A percentile compares a stretch with the other conserved stretches of the same genome.
Evolutionary conservation across 108 stramenopile species (phyloP).

Genomic region (Cyclotella sp.): DNA sequence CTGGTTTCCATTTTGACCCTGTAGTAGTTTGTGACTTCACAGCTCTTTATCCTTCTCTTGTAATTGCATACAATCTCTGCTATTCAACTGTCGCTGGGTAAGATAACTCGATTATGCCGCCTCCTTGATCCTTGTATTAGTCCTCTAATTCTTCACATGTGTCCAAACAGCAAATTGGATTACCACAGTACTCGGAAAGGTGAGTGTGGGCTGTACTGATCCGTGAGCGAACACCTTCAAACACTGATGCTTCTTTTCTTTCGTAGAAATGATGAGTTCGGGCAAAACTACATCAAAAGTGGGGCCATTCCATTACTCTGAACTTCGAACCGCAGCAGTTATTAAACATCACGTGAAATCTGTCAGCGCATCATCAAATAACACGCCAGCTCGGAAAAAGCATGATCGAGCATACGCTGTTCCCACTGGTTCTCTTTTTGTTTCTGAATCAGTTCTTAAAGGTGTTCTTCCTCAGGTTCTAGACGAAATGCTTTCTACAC

Average conservation of each 20-base stretch:
- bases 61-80: conserved; percentile 98
- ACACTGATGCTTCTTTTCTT: background rate
- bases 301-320: conserved; percentile 75
- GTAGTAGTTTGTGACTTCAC: conserved; percentile 98
- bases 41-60: conserved; percentile 96
- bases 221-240: background rate
- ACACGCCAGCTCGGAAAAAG: background rate
- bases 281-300: conserved; percentile 41
- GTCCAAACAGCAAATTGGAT: conserved; percentile 56
- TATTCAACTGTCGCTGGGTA: conserved; percentile 88
- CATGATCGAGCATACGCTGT: conserved; percentile 76
- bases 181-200: conserved; percentile 82
- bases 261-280: conserved; percentile 61
- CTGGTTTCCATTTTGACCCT: conserved; percentile 91
- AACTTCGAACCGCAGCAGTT: conserved; percentile 73
- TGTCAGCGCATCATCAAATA: conserved; percentile 12
- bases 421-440: conserved; percentile 94
- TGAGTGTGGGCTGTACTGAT: background rate
- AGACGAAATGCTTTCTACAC: conserved; percentile 95
- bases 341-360: conserved; percentile 82
- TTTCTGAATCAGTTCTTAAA: conserved; percentile 80
- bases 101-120: background rate
- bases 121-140: background rate
- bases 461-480: conserved; percentile 97
- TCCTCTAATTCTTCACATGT: background rate